Evolutionary conservation across 2,329 filamentous ascomycete species (phyloP).

Genomic region (Coniella lustricola): DNA sequence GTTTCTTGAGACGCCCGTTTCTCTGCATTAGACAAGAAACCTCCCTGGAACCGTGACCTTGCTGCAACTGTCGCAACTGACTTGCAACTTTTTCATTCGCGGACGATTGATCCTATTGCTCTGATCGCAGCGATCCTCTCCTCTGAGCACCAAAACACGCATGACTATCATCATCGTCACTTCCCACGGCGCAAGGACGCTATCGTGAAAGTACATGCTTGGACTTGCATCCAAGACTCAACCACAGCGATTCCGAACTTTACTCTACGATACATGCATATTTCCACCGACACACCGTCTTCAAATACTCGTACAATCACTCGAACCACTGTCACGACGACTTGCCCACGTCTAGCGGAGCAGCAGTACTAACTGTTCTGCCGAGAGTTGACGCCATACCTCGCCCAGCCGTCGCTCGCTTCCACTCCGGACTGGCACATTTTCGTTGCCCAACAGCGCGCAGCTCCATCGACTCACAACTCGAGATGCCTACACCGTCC

Average conservation of each 20-base stretch:
- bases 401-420: background rate
- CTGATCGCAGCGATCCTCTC: background rate
- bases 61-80: no score
- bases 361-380: no score
- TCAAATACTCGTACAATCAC: no score
- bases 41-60: background rate
- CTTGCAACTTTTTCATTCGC: background rate
- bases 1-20: background rate
- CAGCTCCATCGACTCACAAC: background rate
- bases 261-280: background rate
- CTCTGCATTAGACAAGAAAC: background rate
- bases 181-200: background rate
- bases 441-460: background rate
- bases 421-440: background rate
- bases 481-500: constrained; percentile 16
- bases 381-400: background rate
- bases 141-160: background rate
- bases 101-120: background rate
- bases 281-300: background rate
- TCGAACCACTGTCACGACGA: no score
- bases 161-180: background rate
- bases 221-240: background rate
- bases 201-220: background rate
- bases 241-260: background rate
- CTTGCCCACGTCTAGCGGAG: no score